Evolutionary conservation across 306 rosid genomes (phyloP), one percentile per base, ranked within the genome.

Genomic region (Trichosanthes truncata): DNA sequence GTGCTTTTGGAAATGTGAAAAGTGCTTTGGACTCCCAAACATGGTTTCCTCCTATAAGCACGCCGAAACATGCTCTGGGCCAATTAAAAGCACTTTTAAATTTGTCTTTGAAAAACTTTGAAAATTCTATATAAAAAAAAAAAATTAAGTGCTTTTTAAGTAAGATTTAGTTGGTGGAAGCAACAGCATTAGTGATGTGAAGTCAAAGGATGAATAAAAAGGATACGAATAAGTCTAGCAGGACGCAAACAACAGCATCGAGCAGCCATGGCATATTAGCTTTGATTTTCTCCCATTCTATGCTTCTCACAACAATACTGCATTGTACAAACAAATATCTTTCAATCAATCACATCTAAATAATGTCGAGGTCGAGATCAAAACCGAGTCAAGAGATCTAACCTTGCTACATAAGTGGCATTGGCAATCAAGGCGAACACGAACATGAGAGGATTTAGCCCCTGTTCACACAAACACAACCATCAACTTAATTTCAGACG

Each of bases 371-470:
- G 3, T 60, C 8, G 9, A 67, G 36, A 9, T 10, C 7, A 36
- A 5, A 41, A 0, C 18, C 20, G 71, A 60, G 68, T 81, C 53
- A 52, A 61, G 77, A 83, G 43, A 55, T 21, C 80, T 0, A 13
- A 90, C 95, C 98, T 95, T 75, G 87, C 95, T 49, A 92, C 97
- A 45, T 95, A 95, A 77, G 97, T 76, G 21, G 79, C 83, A 85
- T 95, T 95, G 52, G 98, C 98, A 41, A 91, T 52, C 59, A 92
- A 79, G 18, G 99, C 99, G 84, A 95, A 95, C 85, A 93, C 73
- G 86, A 95, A 95, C 97, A 95, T 95, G 23, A 95, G 79, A 82
- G 99, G 99, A 88, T 92, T 95, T 83, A 95, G 81, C 11, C 99
- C 98, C 97, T 94, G 51, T 23, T 53, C 25, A 45, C 8, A 71